Evolutionary conservation across 192 early-diverging fungal genomes (phyloP), one percentile per base, ranked within the genome.

Genomic region (Chytriomyces sp.): DNA sequence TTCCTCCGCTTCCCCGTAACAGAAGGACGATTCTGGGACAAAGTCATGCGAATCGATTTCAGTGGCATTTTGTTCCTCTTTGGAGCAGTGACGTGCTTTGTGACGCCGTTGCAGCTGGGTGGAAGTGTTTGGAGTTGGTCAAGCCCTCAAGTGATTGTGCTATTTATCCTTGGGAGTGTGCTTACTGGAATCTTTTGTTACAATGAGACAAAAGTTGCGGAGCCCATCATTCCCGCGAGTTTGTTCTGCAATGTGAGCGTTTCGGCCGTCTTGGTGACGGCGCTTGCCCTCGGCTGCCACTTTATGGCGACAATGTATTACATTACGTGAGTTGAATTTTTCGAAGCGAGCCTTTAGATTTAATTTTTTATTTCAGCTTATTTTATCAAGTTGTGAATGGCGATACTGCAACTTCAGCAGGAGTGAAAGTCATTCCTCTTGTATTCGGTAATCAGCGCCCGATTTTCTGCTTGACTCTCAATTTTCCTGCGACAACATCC

Each of bases 51-150:
- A 26, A 86, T 94, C 59, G 89, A 90, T 65, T 90, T 80, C 60
- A 26, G 63, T 2, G 89, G 89, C 25, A 81, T 81, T 0, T 28
- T 79, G 8, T 53, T 85, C 1, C 34, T 91, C 39, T 76, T 84
- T 2, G 54, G 82, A 1, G 70, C 78, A 2, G 63, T 83, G 83
- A 86, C 39, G 80, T 81, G 0, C 74, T 57, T 92, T 26, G 73
- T 92, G 2, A 70, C 90, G 31, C 90, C 90, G 0, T 78, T 89
- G 39, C 85, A 80, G 25, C 89, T 83, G 77, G 92, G 92, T 53
- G 92, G 87, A 40, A 62, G 90, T 31, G 83, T 89, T 40, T 79
- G 77, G 37, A 83, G 82, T 59, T 83, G 86, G 61, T 89, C 58
- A 22, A 82, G 88, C 8, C 68, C 82, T 17, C 65, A 86, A 26